Percentiles rank a stretch among this genome's conserved stretches.
Evolutionary conservation across 1,284 basidiomycete species (phyloP).

Genomic region (Fomitiporia mediterranea): DNA sequence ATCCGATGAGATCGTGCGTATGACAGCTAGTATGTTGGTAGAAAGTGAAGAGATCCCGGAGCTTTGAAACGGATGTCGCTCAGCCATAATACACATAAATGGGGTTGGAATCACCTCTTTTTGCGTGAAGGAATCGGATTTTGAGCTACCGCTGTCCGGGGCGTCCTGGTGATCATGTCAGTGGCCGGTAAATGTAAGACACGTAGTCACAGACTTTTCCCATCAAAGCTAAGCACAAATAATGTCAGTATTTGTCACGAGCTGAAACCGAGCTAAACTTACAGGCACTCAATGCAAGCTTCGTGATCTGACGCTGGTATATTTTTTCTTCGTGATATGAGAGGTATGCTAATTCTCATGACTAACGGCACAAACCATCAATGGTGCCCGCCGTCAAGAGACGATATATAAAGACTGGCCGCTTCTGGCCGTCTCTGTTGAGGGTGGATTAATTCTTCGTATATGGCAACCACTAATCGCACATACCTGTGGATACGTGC

Average conservation of each 20-base stretch:
- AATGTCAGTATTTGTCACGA: slow-evolving; percentile 17
- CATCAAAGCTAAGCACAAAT: slow-evolving; percentile 49
- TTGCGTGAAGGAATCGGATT: slow-evolving; percentile 82
- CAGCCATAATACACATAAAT: too few species aligned
- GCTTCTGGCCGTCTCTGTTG: slow-evolving; percentile 88
- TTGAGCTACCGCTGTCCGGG: slow-evolving; percentile 43
- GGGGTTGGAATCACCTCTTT: slow-evolving; percentile 62
- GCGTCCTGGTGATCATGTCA: slow-evolving; percentile 36
- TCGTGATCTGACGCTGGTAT: slow-evolving; percentile 93
- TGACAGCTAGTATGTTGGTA: slow-evolving; percentile 80
- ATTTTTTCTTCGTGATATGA: slow-evolving; percentile 61
- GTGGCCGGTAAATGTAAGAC: slow-evolving; percentile 1
- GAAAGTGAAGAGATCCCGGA: slow-evolving; percentile 88
- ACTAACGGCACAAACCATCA: slow-evolving; percentile 46
- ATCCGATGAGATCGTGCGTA: slow-evolving; percentile 86
- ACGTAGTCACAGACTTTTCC: slow-evolving; percentile 44
- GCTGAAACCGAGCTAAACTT: too few species aligned
- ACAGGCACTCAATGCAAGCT: slow-evolving; percentile 87
- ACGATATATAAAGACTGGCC: slow-evolving; percentile 90
- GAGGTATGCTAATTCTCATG: neutral
- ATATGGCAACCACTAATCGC: too few species aligned
- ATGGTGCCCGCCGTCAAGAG: slow-evolving; percentile 81
- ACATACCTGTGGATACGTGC: slow-evolving; percentile 88
- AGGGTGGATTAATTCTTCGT: too few species aligned
- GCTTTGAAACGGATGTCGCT: slow-evolving; percentile 36